phyloP scores from a whole-genome alignment of 352 stramenopile species.

The Globisporangium apiculatum region DNA sequence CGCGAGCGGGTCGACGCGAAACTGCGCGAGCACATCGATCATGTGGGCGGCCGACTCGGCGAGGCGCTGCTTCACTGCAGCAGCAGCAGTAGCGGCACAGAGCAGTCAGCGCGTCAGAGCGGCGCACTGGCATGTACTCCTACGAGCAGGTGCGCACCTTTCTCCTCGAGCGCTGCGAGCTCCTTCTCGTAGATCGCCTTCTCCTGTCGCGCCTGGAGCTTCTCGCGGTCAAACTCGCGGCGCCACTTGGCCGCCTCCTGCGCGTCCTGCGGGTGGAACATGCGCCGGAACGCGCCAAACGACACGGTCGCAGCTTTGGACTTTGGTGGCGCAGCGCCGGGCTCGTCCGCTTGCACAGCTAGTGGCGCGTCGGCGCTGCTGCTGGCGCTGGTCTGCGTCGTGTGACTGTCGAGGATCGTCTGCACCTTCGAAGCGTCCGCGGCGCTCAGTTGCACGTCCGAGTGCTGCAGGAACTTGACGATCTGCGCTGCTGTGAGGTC shows the following conservation, averaged over 20 bases:
- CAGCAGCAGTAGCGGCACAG: background rate
- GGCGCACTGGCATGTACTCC: background rate
- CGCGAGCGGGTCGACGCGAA: constrained; percentile 37
- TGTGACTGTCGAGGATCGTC: constrained; percentile 48
- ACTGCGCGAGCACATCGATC: constrained; percentile 53
- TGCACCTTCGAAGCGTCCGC: constrained; percentile 52
- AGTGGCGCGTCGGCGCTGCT: background rate
- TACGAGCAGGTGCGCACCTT: constrained; percentile 23
- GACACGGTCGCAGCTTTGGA: constrained; percentile 18
- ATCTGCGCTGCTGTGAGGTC: constrained; percentile 63
- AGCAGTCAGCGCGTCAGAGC: background rate
- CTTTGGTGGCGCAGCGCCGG: background rate
- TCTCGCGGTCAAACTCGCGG: constrained; percentile 66
- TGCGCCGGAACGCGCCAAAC: constrained; percentile 52
- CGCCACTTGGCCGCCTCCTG: constrained; percentile 48
- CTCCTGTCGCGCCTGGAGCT: constrained; percentile 40
- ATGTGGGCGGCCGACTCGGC: constrained; percentile 67
- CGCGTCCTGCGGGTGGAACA: constrained; percentile 53
- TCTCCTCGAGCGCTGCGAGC: constrained; percentile 55
- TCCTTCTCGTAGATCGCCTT: constrained; percentile 68
- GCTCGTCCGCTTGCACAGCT: background rate
- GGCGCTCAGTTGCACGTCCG: constrained; percentile 53
- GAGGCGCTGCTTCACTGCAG: constrained; percentile 55
- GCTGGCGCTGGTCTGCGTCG: background rate
- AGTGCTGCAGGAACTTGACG: constrained; percentile 64